These are phyloP conservation scores for Suhomyces terraborum DNA, from an alignment of 1,139 yeast species.

Conservation along the genomic window DNA sequence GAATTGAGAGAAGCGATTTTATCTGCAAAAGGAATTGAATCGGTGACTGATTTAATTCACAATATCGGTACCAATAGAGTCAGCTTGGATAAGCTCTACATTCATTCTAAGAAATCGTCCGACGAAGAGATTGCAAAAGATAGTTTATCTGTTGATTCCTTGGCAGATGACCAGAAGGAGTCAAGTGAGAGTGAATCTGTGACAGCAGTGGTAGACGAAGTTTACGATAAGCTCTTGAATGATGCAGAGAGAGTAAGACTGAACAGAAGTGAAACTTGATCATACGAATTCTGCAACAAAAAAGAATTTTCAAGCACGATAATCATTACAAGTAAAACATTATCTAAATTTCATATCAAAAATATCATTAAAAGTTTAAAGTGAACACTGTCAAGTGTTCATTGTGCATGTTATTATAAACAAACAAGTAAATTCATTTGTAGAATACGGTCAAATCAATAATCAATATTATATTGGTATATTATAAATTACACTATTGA, in stretches of 20 bases:
- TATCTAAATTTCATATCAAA: no score
- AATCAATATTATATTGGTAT: neutral
- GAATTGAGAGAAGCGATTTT: conserved; percentile 77
- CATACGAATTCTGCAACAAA: neutral
- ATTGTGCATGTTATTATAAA: neutral
- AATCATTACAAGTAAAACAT: no score
- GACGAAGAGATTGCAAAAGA: conserved; percentile 26
- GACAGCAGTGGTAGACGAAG: conserved; percentile 58
- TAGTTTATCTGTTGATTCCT: conserved; percentile 35
- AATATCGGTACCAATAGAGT: conserved; percentile 58
- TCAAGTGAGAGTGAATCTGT: conserved; percentile 20
- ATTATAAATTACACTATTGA: conserved; percentile 5
- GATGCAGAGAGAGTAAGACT: conserved; percentile 67
- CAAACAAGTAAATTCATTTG: no score
- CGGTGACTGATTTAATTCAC: conserved; percentile 68
- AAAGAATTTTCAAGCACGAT: neutral
- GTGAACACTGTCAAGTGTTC: no score
- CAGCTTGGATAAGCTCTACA: conserved; percentile 57
- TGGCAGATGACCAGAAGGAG: conserved; percentile 19
- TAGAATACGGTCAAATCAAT: neutral
- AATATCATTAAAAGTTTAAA: no score
- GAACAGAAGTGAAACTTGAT: conserved; percentile 25
- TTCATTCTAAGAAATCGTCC: conserved; percentile 15
- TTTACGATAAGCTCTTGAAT: conserved; percentile 67
- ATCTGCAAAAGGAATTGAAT: conserved; percentile 74